Base-by-base conservation (phyloP, 2,329 filamentous ascomycete genomes). In the Byssoonygena ceratinophila region DNA sequence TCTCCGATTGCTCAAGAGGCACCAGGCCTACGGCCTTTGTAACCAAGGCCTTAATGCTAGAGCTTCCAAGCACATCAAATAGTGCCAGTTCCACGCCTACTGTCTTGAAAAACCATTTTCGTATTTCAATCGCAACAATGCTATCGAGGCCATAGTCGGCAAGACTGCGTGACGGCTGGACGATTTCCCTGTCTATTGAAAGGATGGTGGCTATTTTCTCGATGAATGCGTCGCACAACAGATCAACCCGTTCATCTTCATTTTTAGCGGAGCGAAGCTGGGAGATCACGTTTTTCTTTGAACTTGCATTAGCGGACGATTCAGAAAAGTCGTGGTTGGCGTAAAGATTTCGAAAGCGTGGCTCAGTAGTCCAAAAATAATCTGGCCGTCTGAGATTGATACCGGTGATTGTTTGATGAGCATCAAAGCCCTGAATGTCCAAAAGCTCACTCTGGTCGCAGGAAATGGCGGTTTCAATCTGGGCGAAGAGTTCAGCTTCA, bases 1-100 rank as follows among this genome's bases (percentile, higher is more conserved):
- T 16, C 18, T 40, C 37, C 3, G 37, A 16, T 16, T 40, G 37
- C 9, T 40, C 37, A 18, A 40, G 22, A 40, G 37, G 18, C 16
- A 40, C 37, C 37, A 40, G 18, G 16, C 22, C 22, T 11, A 45
- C 41, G 2, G 41, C 60, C 36, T 59, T 60, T 12, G 55, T 51
- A 29, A 61, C 54, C 44, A 62, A 51, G 9, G 50, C 58, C 25
- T 57, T 58, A 27, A 63, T 58, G 11, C 57, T 57, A 53, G 58
- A 57, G 41, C 56, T 58, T 36, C 57, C 58, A 32, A 62, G 54
- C 6, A 63, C 56, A 49, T 63, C 60, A 29, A 63, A 62, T 9
- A 61, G 47, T 3, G 59, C 55, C 9, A 64, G 54, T 40, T 63
- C 60, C 7, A 60, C 59, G 9, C 55, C 55, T 23, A 60, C 55